A percentile compares a stretch with the other conserved stretches of the same genome.
These are phyloP conservation scores for Pinus albicaulis DNA, from an alignment of 75 land plant genomes.

Conservation along the genomic window DNA sequence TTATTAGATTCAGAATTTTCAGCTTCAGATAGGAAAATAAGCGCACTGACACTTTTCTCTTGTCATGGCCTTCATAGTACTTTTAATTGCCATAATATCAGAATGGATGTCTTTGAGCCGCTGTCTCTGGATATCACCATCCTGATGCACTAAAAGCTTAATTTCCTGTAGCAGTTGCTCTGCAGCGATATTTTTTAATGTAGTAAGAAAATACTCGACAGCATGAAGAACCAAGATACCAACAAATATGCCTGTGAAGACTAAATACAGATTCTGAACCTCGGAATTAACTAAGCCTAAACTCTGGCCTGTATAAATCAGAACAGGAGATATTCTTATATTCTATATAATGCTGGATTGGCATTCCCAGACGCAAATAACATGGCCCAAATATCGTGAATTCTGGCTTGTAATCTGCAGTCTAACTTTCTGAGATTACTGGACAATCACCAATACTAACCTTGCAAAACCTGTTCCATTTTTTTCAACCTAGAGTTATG, in stretches of 20 bases:
- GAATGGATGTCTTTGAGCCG: no score
- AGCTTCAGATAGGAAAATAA: no score
- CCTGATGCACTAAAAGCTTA: background rate
- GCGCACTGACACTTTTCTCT: no score
- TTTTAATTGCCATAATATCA: no score
- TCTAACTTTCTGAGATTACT: background rate
- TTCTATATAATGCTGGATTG: background rate
- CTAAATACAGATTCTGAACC: no score
- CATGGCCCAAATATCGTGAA: background rate
- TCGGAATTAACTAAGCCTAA: background rate
- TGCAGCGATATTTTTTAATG: background rate
- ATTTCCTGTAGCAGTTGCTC: conserved; percentile 6
- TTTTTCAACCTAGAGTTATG: background rate
- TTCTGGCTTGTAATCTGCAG: background rate
- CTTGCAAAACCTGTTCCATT: background rate
- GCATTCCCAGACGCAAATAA: background rate
- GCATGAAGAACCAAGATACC: background rate
- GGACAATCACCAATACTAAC: background rate
- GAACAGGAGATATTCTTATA: background rate
- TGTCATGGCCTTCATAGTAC: no score
- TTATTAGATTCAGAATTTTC: no score
- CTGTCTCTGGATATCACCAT: background rate
- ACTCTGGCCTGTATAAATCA: background rate
- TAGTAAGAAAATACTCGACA: background rate
- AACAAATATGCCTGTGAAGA: background rate